Evolutionary conservation across 202 grass and related monocot species (phyloP), one percentile per base, ranked within the genome.

Genomic region (Zoysia matrella): DNA sequence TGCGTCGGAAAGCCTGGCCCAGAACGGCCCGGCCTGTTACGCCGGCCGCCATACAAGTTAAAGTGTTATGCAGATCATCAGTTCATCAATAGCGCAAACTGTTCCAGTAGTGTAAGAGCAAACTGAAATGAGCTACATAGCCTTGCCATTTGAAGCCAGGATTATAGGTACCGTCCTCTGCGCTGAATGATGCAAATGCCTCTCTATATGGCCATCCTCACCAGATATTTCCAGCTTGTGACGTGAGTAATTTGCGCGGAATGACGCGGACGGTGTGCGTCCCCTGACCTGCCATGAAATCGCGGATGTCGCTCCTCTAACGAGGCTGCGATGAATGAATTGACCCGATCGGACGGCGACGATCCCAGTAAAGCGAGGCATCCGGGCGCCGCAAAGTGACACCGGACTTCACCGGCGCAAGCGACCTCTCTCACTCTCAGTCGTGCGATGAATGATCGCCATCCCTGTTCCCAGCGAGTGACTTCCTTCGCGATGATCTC

Each of bases 301-400:
- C 47, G 64, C 15, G 3, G n/a, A 7, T 45, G 30, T 3, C 3
- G 41, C 49, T 39, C 44, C 44, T 54, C 15, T 47, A 84, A 48
- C n/a, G 62, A 69, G 40, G 68, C n/a, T 12, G 22, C 5, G 40
- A 40, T 63, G 22, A 74, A 71, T 40, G 39, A 72, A 41, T 64
- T 16, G 22, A 84, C 47, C 76, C 2, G 47, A 84, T 58, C 70
- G 15, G 47, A 10, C 15, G 49, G 43, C 82, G 40, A 12, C 87
- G 44, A 85, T 81, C 65, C 66, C 51, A 65, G 75, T 10, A 67
- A 88, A 56, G 13, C 42, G 43, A 71, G 76, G 72, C 77, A 58
- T 89, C 72, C 60, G 44, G 30, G 12, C 72, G 66, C 77, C 78
- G 77, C 82, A 85, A 89, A 67, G 87, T 30, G 36, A n/a, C 71